These are phyloP conservation scores for Lathyrus oleraceus DNA, from an alignment of 306 rosid species.

Conservation along the genomic window DNA sequence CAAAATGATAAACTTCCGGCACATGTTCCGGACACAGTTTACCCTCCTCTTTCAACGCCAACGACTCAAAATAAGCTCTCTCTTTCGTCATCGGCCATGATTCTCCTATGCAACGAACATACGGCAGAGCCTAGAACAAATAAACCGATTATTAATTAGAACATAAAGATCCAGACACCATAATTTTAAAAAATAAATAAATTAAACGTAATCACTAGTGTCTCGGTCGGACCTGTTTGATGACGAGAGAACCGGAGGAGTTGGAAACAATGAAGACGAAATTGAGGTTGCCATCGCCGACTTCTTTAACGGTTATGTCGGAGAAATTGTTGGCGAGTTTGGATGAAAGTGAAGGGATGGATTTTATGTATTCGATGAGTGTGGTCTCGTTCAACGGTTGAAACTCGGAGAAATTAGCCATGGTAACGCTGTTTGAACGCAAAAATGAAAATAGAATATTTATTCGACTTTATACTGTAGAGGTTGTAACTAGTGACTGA, in stretches of 20 bases:
- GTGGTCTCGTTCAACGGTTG: conserved; percentile 62
- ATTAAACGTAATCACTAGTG: too few species aligned
- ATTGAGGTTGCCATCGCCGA: conserved; percentile 94
- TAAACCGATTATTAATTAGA: neutral
- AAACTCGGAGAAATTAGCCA: conserved; percentile 66
- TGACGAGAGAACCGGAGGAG: conserved; percentile 69
- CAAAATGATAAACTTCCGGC: conserved; percentile 85
- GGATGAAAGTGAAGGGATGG: conserved; percentile 68
- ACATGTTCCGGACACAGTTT: conserved; percentile 64
- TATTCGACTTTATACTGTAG: too few species aligned
- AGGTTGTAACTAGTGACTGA: too few species aligned
- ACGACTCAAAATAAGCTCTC: conserved; percentile 82
- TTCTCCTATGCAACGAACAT: conserved; percentile 84
- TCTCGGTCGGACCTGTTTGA: conserved; percentile 63
- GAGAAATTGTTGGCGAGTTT: conserved; percentile 56
- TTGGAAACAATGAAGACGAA: conserved; percentile 67
- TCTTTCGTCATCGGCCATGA: conserved; percentile 97
- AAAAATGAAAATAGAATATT: conserved; percentile 2
- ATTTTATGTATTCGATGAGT: conserved; percentile 68
- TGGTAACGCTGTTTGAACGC: neutral
- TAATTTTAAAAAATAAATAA: too few species aligned
- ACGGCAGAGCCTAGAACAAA: conserved; percentile 74
- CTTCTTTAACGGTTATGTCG: conserved; percentile 61
- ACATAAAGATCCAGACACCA: too few species aligned
- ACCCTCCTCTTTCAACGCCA: conserved; percentile 49